Evolutionary conservation across 495 filamentous ascomycete genomes (phyloP), one percentile per base, ranked within the genome.

Genomic region (Cryomyces antarcticus): DNA sequence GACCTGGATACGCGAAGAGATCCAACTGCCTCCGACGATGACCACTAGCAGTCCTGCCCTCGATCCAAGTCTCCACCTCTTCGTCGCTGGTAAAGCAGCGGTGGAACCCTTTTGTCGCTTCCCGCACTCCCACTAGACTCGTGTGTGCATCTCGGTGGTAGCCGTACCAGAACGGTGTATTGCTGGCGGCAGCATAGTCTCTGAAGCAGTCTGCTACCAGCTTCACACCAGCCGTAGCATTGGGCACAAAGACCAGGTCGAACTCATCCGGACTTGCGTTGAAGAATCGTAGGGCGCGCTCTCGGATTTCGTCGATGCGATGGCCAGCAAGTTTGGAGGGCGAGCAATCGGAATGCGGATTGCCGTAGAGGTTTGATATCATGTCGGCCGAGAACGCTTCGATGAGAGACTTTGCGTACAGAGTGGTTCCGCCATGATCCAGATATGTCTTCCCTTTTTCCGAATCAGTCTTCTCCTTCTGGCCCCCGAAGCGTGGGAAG

Each of bases 131-230:
- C 3, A 87, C 73, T 7, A 87, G 54, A 38, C 76, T 81, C 4
- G 80, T 85, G 51, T 86, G 81, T 6, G 75, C 64, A 44, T 84
- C 78, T 41, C 69, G 64, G 49, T 88, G 82, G 47, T 82, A 84
- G 10, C 77, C 75, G 50, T 80, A 85, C 66, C 76, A 77, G 49
- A 82, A 80, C 6, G 59, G 55, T 7, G 53, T 43, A 4, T 45
- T 42, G 7, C 44, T 51, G 49, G 44, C 60, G 50, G 52, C 43
- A 57, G 53, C 30, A 40, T 74, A 55, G 45, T 75, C 75, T 6
- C 66, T 59, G 46, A 85, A 78, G 30, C 63, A 65, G 12, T 82
- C 78, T 6, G 66, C 68, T 24, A 86, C 82, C 3, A 84, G 60
- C 42, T 77, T 79, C 44, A 86, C 75, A 4, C 70, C 72, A 0